phyloP scores from a whole-genome alignment of 768 basidiomycete genomes.

The Porpolomopsis calyptriformis region DNA sequence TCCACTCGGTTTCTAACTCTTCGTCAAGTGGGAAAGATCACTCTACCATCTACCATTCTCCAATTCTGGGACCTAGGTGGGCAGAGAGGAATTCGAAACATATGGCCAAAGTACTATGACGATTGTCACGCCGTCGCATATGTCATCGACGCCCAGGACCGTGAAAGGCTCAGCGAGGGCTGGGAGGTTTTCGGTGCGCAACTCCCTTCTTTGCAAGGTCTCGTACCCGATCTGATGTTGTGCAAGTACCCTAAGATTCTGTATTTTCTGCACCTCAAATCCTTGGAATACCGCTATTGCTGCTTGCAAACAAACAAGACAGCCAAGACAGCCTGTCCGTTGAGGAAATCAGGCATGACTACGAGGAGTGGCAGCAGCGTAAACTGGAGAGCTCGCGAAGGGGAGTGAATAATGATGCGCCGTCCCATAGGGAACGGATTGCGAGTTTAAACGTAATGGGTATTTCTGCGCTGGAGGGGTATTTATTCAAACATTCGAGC shows the following conservation, averaged over 20 bases:
- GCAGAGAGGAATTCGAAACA: conserved; percentile 84
- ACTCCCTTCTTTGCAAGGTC: background rate
- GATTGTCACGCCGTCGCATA: conserved; percentile 97
- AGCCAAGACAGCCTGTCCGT: conserved; percentile 69
- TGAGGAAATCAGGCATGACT: conserved; percentile 82
- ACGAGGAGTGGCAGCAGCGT: conserved; percentile 77
- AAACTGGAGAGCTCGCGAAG: conserved; percentile 60
- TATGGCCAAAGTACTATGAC: conserved; percentile 92
- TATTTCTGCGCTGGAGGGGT: conserved; percentile 87
- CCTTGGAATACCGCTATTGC: conserved; percentile 78
- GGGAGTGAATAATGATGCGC: conserved; percentile 35
- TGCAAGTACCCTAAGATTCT: conserved; percentile 40
- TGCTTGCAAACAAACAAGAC: conserved; percentile 97
- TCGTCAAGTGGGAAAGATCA: conserved; percentile 76
- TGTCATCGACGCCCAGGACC: conserved; percentile 88
- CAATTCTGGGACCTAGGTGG: conserved; percentile 98
- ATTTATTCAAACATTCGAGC: conserved; percentile 10
- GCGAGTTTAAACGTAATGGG: conserved; percentile 86
- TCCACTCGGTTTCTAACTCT: background rate
- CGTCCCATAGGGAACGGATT: conserved; percentile 40
- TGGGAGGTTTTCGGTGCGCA: conserved; percentile 94
- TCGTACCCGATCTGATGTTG: conserved; percentile 6
- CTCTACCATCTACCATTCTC: conserved; percentile 84
- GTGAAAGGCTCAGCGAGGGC: conserved; percentile 80
- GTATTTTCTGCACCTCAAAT: conserved; percentile 87